A percentile compares a stretch with the other conserved stretches of the same genome.
phyloP scores from a whole-genome alignment of 1,284 basidiomycete species.

The Rhodotorula mucilaginosa region DNA sequence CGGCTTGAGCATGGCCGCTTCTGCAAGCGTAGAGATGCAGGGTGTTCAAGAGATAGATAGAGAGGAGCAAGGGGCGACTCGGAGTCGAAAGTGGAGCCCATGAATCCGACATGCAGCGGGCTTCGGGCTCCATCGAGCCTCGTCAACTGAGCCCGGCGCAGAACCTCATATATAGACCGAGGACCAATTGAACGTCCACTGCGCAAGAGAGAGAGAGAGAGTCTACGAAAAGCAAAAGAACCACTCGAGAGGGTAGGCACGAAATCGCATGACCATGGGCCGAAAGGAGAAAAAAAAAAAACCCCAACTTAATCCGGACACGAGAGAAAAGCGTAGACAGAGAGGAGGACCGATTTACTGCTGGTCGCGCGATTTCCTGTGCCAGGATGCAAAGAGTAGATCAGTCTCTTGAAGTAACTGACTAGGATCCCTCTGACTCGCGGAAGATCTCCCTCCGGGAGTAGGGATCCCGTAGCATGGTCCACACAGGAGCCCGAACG shows the following conservation, averaged over 20 bases:
- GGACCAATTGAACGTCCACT: too few species aligned
- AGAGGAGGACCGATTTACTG: background rate
- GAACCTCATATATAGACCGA: too few species aligned
- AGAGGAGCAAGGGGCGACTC: background rate
- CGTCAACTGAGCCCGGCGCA: background rate
- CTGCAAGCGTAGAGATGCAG: background rate
- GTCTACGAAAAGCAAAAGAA: background rate
- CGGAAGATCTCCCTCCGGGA: too few species aligned
- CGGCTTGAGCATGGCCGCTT: background rate
- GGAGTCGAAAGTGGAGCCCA: background rate
- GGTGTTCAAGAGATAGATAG: background rate
- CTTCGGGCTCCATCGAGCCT: background rate
- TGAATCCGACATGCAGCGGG: background rate
- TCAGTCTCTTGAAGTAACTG: background rate
- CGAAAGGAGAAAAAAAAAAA: background rate
- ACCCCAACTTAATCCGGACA: background rate
- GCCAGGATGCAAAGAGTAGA: background rate
- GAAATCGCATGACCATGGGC: background rate
- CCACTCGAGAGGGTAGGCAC: background rate
- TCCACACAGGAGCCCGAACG: background rate
- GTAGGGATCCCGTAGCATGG: too few species aligned
- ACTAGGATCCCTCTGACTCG: too few species aligned
- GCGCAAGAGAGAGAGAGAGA: background rate
- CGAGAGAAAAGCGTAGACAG: too few species aligned
- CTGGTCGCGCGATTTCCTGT: conserved; percentile 26